Conservation (phyloP, 768 basidiomycete genomes). For the Suillus brevipes region DNA sequence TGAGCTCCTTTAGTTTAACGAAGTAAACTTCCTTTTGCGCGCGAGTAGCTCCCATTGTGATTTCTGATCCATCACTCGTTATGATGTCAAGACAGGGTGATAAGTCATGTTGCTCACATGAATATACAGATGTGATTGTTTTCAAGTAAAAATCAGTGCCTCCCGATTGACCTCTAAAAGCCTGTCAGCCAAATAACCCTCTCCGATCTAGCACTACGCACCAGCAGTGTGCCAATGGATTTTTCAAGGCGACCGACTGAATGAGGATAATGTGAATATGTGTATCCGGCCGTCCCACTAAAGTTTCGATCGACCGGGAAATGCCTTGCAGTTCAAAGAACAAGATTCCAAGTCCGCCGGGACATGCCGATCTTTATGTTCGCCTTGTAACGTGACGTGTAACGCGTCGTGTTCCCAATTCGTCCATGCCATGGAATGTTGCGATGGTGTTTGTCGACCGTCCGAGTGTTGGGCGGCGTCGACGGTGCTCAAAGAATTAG, state of each 20-base stretch:
- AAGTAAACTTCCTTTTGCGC: conserved; percentile 93
- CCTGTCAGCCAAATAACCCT: conserved; percentile 12
- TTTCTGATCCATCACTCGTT: conserved; percentile 17
- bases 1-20: conserved; percentile 88
- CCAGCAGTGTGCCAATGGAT: conserved; percentile 87
- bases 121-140: conserved; percentile 19
- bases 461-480: conserved; percentile 44
- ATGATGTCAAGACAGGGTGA: background rate
- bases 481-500: conserved; percentile 16
- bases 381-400: background rate
- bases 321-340: conserved; percentile 28
- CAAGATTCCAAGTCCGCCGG: conserved; percentile 31
- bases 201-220: conserved; percentile 31
- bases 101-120: conserved; percentile 26
- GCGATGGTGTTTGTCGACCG: conserved; percentile 65
- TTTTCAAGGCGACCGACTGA: conserved; percentile 77
- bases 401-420: conserved; percentile 7
- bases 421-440: conserved; percentile 73
- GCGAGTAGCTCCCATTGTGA: conserved; percentile 87
- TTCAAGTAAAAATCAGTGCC: conserved; percentile 53
- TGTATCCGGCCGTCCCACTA: conserved; percentile 10
- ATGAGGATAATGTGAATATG: conserved; percentile 20
- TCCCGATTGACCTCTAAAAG: conserved; percentile 89
- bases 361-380: conserved; percentile 11
- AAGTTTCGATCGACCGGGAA: conserved; percentile 27